Evolutionary conservation across 202 grass and related monocot species (phyloP), one percentile per base, ranked within the genome.

Genomic region (Schoenoplectus triqueter): DNA sequence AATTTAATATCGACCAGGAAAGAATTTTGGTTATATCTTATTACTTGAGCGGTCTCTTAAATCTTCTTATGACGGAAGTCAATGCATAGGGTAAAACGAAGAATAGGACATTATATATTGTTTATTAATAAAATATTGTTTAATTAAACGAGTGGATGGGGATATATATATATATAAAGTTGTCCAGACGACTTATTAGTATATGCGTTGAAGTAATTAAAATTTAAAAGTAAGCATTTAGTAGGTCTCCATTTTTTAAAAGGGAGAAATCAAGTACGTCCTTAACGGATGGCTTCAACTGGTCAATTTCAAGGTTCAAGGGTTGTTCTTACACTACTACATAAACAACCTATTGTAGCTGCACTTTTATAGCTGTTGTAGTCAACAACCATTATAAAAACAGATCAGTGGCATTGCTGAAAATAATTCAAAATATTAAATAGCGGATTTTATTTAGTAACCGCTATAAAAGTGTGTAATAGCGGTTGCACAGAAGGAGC

Each of bases 131-230:
- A 41, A 14, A 78, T 14, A 55, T 57, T 14, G 14, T 57, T 57
- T 40, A 7, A 78, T 75, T 75, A 75, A 75, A 54, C 49, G 2
- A 31, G 72, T 55, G 72, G 47, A 75, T 31, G 72, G 72, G 72
- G 49, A 55, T 52, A 31, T 31, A 31, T 54, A 52, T 54, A 39
- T 75, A 75, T 75, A 47, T 11, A 75, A n/a, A n/a, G 73, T 56
- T 78, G 13, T 59, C 10, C 5, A 42, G 22, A 41, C 9, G 22
- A 41, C 9, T 59, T 59, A 57, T 49, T 20, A 49, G 19, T 14
- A 55, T 40, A 39, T 55, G 10, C 15, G 52, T 57, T 48, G 14
- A 45, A 0, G 4, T 42, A 73, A 11, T 73, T 50, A 51, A 51
- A 51, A 49, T 5, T 14, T 57, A 49, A 5, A 49, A 31, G 39